Base-by-base conservation (phyloP, 495 filamentous ascomycete genomes). In the Ramalina intermedia region DNA sequence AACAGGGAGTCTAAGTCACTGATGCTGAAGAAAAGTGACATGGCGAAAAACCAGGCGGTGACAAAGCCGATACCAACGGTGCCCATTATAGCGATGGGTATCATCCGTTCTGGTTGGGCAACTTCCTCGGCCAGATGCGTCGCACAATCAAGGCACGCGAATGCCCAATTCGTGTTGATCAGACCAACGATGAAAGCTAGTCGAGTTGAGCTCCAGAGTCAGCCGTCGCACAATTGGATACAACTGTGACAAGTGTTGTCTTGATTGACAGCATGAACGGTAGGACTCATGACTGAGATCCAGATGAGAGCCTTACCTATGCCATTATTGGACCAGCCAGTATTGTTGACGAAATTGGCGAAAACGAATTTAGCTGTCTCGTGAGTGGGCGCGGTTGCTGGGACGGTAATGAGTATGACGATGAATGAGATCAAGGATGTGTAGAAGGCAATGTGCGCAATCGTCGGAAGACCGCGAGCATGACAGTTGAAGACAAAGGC, bases 81-180 rank as follows among this genome's bases (percentile, higher is more conserved):
- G 6, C 70, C 68, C 66, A 80, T 69, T 43, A 81, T 79, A 26
- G 76, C 76, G 18, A 63, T 63, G 6, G 67, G 67, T 27, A 70
- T 61, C 44, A 67, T 68, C 23, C 55, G 61, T 49, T 66, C 68
- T 1, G 70, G 70, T 6, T 58, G 56, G 8, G 71, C 69, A 8
- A 80, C 69, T 58, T 81, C 79, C 57, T 82, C 79, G 3, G 79
- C 74, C n/a, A 82, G 61, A 57, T 82, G 79, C 1, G 74, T 75
- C 0, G 73, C 76, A 21, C 67, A 70, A 58, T 82, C 79, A 14
- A 82, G 64, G 54, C 75, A 76, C 27, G 73, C 69, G 53, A 81
- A 80, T 46, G 69, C 67, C 69, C 72, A 81, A 52, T 79, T 79
- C 17, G 73, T 68, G 57, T 78, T 78, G 53, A 80, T 72, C 18